A percentile compares a stretch with the other conserved stretches of the same genome.
Conservation (phyloP, 495 filamentous ascomycete species). For the Daldinia bambusicola region DNA sequence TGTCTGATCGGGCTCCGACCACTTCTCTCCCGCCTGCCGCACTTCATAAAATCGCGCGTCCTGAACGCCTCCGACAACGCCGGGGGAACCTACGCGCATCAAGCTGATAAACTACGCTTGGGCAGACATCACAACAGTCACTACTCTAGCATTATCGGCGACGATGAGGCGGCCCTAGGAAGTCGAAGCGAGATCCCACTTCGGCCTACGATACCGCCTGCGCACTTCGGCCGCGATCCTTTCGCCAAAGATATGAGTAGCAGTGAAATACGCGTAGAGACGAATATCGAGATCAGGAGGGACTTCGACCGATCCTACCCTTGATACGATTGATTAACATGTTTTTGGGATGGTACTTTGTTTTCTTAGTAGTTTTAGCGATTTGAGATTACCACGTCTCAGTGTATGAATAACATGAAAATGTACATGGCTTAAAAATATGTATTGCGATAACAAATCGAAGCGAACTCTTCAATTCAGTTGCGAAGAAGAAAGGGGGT, state of each 20-base stretch:
- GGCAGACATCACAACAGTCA: not conserved
- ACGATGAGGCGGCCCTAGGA: not conserved
- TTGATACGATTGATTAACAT: not conserved
- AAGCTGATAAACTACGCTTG: not conserved
- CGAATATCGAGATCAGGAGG: constrained; percentile 12
- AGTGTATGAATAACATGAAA: too few species aligned
- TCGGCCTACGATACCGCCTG: not conserved
- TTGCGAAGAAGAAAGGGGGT: too few species aligned
- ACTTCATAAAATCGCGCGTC: not conserved
- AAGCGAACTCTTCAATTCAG: too few species aligned
- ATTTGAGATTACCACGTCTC: too few species aligned
- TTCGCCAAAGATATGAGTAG: not conserved
- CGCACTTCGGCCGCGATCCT: not conserved
- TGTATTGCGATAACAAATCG: too few species aligned
- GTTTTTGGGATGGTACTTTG: not conserved
- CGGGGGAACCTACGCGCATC: not conserved
- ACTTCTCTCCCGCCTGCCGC: constrained; percentile 4
- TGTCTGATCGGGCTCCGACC: constrained; percentile 28
- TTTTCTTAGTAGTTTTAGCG: not conserved
- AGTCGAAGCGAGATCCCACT: not conserved
- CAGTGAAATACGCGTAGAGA: constrained; percentile 14
- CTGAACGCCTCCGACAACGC: not conserved
- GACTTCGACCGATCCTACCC: constrained; percentile 14
- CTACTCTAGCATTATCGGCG: not conserved
- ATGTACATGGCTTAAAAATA: too few species aligned